These are phyloP conservation scores for Auricularia cornea DNA, from an alignment of 768 basidiomycete species.

Conservation along the genomic window DNA sequence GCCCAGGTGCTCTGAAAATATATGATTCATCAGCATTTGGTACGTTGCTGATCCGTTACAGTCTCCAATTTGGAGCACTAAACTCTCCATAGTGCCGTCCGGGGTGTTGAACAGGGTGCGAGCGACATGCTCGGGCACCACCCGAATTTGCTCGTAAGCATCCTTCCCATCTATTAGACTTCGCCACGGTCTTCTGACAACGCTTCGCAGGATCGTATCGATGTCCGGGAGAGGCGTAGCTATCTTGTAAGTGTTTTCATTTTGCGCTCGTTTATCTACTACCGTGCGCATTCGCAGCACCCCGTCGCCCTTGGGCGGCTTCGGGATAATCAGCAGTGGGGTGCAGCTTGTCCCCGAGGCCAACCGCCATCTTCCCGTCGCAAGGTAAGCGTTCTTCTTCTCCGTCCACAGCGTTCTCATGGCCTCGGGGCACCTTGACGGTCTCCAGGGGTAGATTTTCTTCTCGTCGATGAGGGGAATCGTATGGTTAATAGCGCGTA, in stretches of 20 bases:
- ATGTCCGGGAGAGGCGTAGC: conserved; percentile 21
- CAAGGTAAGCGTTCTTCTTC: conserved; percentile 25
- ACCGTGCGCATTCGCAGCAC: conserved; percentile 13
- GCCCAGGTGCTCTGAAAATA: conserved; percentile 23
- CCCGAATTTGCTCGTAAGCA: conserved; percentile 25
- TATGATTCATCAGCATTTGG: conserved; percentile 36
- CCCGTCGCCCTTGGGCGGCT: conserved; percentile 15
- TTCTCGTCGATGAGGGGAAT: conserved; percentile 27
- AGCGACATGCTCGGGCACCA: conserved; percentile 9
- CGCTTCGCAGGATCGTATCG: conserved; percentile 16
- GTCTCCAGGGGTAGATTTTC: conserved; percentile 25
- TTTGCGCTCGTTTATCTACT: conserved; percentile 21
- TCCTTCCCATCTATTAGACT: conserved; percentile 23
- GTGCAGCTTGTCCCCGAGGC: conserved; percentile 18
- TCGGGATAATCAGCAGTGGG: conserved; percentile 27
- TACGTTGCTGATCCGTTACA: conserved; percentile 31
- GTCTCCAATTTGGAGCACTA: conserved; percentile 29
- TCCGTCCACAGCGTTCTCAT: conserved; percentile 16
- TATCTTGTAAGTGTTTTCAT: conserved; percentile 24
- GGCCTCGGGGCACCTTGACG: conserved; percentile 28
- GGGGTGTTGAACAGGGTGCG: conserved; percentile 26
- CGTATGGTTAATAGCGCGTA: conserved; percentile 27
- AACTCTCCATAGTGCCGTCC: conserved; percentile 36
- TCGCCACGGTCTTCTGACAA: conserved; percentile 11
- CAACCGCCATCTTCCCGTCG: conserved; percentile 24